Evolutionary conservation across 805 yeast genomes (phyloP), one percentile per base, ranked within the genome.

Genomic region (Millerozyma acaciae): DNA sequence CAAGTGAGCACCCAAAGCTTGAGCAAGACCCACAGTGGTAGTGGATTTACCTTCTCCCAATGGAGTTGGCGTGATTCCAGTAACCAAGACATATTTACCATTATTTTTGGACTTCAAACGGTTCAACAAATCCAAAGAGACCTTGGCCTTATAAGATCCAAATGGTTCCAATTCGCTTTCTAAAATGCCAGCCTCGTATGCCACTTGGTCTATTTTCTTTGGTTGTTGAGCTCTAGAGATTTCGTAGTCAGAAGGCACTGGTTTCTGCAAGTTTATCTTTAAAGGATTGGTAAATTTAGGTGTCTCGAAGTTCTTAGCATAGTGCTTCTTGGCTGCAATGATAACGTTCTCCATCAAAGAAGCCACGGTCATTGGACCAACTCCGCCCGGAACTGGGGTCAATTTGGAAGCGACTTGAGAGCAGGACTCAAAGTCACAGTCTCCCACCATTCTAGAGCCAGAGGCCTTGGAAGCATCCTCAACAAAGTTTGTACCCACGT

Each of bases 351-450:
- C 78, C 56, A 82, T 75, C 36, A 84, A 65, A 77, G 80, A 80
- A 17, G 93, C 93, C 28, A 84, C 90, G 9, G 94, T 84, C 94
- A 84, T 84, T 53, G 94, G 94, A 33, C 94, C 94, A 43, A 84
- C 94, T 45, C 94, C 94, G 55, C 94, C 94, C 33, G 94, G 94
- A 38, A 84, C 94, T 7, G 94, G 94, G n/a, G 94, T 84, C 43
- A 84, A 68, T 47, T 71, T 69, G 6, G 80, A 68, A 4, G 88
- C 80, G 43, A 68, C 73, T 33, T 64, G 60, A 24, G 62, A 55
- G 35, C 80, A 77, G 22, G 71, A 60, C 30, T 70, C 77, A 44
- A 69, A 82, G 37, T 82, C 86, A 37, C 78, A 86, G 53, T 84
- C 94, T 39, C 94, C 94, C 34, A 81, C 88, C 59, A 83, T 68